A percentile compares a stretch with the other conserved stretches of the same genome.
phyloP scores from a whole-genome alignment of 2,329 filamentous ascomycete species.

The Lachnellula hyalina region DNA sequence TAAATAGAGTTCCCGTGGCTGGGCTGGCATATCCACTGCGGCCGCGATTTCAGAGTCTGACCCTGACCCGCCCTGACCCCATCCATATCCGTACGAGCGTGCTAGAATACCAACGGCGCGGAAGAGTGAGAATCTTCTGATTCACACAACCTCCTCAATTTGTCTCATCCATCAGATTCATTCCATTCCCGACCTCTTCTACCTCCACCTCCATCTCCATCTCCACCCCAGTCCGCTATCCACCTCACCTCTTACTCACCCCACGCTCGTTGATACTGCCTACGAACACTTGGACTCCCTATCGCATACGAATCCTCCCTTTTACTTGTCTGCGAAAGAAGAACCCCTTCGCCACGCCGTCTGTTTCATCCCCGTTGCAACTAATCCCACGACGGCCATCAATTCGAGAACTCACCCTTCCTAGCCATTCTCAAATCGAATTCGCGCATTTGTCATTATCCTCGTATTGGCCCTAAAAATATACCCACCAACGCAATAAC shows the following conservation, averaged over 20 bases:
- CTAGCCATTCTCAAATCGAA: conserved; percentile 13
- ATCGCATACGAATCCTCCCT: not conserved
- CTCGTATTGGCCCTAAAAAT: not conserved
- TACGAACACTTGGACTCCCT: not conserved
- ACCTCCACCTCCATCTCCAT: not conserved
- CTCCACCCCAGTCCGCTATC: not conserved
- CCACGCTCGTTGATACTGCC: not conserved
- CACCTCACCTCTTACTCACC: not conserved
- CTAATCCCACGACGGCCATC: conserved; percentile 7
- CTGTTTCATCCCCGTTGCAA: conserved; percentile 22
- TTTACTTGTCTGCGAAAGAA: not conserved
- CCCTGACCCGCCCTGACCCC: too few relatives aligned
- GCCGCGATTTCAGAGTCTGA: too few relatives aligned
- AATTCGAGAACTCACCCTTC: conserved; percentile 9
- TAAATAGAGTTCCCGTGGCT: too few relatives aligned
- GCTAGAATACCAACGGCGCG: too few relatives aligned
- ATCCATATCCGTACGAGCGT: too few relatives aligned
- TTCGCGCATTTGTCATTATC: conserved; percentile 10
- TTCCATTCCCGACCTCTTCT: not conserved
- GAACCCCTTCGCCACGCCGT: conserved; percentile 2
- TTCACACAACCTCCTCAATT: too few relatives aligned
- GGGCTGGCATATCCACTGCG: too few relatives aligned
- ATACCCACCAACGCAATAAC: conserved; percentile 4
- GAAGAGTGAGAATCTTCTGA: too few relatives aligned
- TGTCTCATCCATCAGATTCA: too few relatives aligned